A percentile compares a stretch with the other conserved stretches of the same genome.
phyloP scores from a whole-genome alignment of 768 basidiomycete genomes.

The Rhodotorula graminis region DNA sequence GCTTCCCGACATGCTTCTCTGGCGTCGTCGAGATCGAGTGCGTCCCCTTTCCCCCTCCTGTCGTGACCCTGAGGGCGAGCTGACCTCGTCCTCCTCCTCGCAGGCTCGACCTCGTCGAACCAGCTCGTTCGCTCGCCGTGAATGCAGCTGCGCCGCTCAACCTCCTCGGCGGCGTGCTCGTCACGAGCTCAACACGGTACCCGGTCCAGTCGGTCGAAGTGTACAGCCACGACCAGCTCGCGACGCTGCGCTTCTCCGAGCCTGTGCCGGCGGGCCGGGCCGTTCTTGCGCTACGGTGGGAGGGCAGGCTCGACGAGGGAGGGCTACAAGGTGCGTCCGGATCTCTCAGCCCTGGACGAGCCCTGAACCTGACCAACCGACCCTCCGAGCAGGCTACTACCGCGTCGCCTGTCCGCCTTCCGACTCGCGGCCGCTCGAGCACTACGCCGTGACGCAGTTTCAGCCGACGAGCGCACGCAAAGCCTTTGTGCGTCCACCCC shows the following conservation, averaged over 20 bases:
- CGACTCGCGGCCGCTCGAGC: not conserved
- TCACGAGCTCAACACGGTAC: not conserved
- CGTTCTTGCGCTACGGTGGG: constrained; percentile 11
- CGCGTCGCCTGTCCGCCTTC: not conserved
- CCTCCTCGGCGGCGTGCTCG: constrained; percentile 9
- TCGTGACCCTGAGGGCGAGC: too few relatives aligned
- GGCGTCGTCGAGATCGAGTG: constrained; percentile 14
- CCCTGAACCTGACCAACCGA: too few relatives aligned
- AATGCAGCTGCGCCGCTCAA: constrained; percentile 3
- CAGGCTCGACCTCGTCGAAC: constrained; percentile 3
- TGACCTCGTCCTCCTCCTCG: not conserved
- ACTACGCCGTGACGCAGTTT: constrained; percentile 30
- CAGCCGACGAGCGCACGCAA: constrained; percentile 20
- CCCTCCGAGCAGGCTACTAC: constrained; percentile 7
- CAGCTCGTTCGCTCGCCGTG: not conserved
- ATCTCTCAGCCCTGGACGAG: too few relatives aligned
- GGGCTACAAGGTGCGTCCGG: constrained; percentile 9
- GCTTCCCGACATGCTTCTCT: not conserved
- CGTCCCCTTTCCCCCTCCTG: not conserved
- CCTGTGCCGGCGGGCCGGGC: not conserved
- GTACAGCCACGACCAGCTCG: not conserved
- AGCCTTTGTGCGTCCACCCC: constrained; percentile 12
- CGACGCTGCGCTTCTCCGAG: not conserved
- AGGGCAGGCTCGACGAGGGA: constrained; percentile 7
- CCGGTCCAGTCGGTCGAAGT: not conserved